Evolutionary conservation across 75 land plant genomes (phyloP), one percentile per base, ranked within the genome.

Genomic region (Picea sitchensis): DNA sequence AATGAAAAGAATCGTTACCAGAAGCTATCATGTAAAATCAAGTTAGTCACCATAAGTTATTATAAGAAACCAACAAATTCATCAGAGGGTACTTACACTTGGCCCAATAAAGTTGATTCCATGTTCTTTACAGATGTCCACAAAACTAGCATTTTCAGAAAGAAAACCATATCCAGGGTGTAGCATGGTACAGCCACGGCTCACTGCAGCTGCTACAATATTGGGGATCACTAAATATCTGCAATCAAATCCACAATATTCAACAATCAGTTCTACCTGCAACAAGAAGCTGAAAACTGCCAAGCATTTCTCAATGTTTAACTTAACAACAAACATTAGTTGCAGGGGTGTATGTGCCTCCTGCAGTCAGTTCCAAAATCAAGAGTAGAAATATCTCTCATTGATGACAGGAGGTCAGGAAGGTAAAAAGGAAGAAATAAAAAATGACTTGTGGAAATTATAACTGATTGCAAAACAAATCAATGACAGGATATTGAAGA

Each of bases 121-220:
- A 87, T 95, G 98, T 77, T 91, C 94, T 81, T 83, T 91, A 87
- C 98, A 95, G 69, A 95, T 91, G 72, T 90, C 91, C 78, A 95
- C 98, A 87, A 95, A 95, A 64, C 75, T 75, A 26, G 98, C 98
- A 87, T 95, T 95, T 77, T 95, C 98, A 63, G 98, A 82, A 64
- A 95, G 89, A 77, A 95, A 95, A 51, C 98, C 98, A 87, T 95
- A 95, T 51, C 98, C 98, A 75, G 98, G 98, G 82, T 95, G 98
- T 80, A 95, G 84, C 98, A 95, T 95, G 26, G 96, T 95, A 73
- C 98, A 95, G 14, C 81, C 63, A 65, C 85, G 96, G 57, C 85
- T 87, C 30, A 91, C 69, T 12, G 98, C 98, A 82, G 98, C 98
- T 79, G 96, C 85, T 59, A 95, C 73, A 58, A 95, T 91, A 84